Base-by-base conservation (phyloP, 306 rosid species). In the Acmispon strigosus region DNA sequence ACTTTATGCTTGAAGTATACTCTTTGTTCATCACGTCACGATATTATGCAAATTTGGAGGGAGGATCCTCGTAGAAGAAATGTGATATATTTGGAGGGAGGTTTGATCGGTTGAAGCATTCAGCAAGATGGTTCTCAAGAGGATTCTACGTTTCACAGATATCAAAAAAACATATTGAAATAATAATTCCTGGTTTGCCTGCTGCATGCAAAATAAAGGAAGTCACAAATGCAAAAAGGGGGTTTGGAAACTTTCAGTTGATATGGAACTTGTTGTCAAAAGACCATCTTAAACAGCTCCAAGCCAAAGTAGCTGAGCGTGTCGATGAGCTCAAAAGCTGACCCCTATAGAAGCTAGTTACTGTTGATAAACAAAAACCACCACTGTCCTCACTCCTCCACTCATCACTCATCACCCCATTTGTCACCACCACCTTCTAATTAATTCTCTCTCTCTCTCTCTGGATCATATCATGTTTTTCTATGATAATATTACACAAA, bases 271-370 rank as follows among this genome's bases (percentile, higher is more conserved):
- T 73, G 29, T 80, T 76, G 96, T 82, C 32, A 27, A 27, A 27
- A 27, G 32, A 27, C 32, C 32, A 2, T 27, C 86, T 78, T 78
- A 53, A 36, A 72, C 75, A 85, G 82, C 90, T 76, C 70, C 62
- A 84, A 64, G 86, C 96, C 96, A 92, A 90, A 88, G 65, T 90
- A 82, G 92, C 96, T 89, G 90, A 87, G 80, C 42, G 70, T 84
- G 78, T 78, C 66, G 68, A 84, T 82, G 87, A 86, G 69, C 84
- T 85, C 86, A 84, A 91, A 87, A 84, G 91, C 87, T 92, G 96
- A 73, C 42, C 58, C 27, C 32, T n/a, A n/a, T n/a, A n/a, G n/a
- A n/a, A n/a, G n/a, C n/a, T 45, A 48, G 50, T 76, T 65, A 80
- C 80, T 83, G 74, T 53, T 67, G 74, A 83, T 60, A 80, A 80